Conservation (phyloP, 495 filamentous ascomycete genomes). For the Astrocystis sublimbata region DNA sequence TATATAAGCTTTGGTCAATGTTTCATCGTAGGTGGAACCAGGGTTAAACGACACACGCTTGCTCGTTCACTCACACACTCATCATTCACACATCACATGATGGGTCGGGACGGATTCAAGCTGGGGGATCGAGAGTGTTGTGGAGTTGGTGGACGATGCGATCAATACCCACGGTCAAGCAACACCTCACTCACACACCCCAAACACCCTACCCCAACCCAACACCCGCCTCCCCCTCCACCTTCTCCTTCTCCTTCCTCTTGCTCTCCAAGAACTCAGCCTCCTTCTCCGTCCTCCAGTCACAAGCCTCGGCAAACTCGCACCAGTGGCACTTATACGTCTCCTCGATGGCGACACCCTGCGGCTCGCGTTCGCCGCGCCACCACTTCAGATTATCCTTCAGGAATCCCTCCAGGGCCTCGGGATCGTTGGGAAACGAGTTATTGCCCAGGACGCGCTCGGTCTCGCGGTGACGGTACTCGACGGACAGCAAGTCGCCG, state of each 20-base stretch:
- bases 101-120: no score
- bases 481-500: constrained; percentile 61
- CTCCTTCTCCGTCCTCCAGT: constrained; percentile 51
- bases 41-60: no score
- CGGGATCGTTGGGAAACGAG: constrained; percentile 67
- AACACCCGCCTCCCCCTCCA: background rate
- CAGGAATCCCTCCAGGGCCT: constrained; percentile 63
- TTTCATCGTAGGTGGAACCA: no score
- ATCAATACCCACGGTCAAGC: no score
- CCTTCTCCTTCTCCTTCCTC: background rate
- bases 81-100: no score
- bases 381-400: constrained; percentile 78
- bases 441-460: constrained; percentile 65
- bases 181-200: no score
- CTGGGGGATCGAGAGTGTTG: no score
- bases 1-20: no score
- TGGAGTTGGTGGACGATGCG: no score
- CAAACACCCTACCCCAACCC: background rate
- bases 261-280: constrained; percentile 29
- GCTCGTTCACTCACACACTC: no score
- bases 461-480: constrained; percentile 57
- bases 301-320: constrained; percentile 56
- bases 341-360: constrained; percentile 85
- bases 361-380: constrained; percentile 72
- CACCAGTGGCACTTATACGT: constrained; percentile 79